Evolutionary conservation across 1,284 basidiomycete genomes (phyloP), one percentile per base, ranked within the genome.

Genomic region (Fereydounia khargensis): DNA sequence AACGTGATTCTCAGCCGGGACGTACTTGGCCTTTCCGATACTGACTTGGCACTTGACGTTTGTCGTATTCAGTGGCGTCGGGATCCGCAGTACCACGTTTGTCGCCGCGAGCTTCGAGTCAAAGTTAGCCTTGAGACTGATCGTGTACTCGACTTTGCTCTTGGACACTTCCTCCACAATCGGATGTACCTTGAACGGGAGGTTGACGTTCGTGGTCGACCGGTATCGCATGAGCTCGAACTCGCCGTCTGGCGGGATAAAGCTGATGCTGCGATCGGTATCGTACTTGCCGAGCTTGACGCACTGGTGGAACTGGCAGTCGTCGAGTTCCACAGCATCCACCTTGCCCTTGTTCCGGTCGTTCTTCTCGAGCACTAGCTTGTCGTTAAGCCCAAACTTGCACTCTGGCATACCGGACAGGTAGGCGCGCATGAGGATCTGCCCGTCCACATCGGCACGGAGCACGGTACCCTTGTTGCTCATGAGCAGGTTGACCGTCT

Each of bases 191-290:
- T 86, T 84, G 67, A 98, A 81, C 0, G 95, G 95, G 6, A 98
- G 80, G 76, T 96, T 95, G 72, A 98, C 87, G 75, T 97, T 96
- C 14, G 87, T 85, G 0, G 94, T 97, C 9, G 90, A 87, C 18
- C 95, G 89, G 74, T 99, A 99, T 65, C 85, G 83, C 95, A 99
- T 98, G 31, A 99, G 81, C 77, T 98, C 95, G 71, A 98, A 99
- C 76, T 98, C 95, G 31, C 95, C 95, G 72, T 99, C 95, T 1
- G 95, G 95, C 1, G 95, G 95, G 36, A 98, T 86, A 77, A 98
- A 98, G 67, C 86, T 89, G 78, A 98, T 97, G 3, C 88, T 90
- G 32, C 94, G 82, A 55, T 86, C 87, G 13, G 87, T 85, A 74
- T 97, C 92, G 76, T 96, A 97, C 77, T 92, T 91, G 62, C 87